Evolutionary conservation across 2,329 filamentous ascomycete species (phyloP).

Genomic region (Capronia epimyces): DNA sequence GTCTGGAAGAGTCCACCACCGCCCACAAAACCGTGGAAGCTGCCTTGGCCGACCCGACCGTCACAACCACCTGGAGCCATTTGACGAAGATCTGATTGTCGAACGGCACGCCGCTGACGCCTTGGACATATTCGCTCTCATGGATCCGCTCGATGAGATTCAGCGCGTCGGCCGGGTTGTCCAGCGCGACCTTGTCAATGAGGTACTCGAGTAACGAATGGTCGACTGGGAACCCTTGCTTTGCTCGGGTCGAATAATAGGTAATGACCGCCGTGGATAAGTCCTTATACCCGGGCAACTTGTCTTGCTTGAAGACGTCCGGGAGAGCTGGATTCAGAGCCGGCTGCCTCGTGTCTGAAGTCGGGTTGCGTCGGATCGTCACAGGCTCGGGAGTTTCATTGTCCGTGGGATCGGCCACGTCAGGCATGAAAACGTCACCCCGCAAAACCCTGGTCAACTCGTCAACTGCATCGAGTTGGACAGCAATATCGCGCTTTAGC

Average conservation of each 20-base stretch:
- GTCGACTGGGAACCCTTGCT: constrained; percentile 4
- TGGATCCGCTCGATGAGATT: constrained; percentile 17
- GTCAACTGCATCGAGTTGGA: constrained; percentile 14
- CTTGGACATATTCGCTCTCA: constrained; percentile 17
- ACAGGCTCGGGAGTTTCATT: neutral
- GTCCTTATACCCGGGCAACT: neutral
- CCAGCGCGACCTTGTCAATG: constrained; percentile 1
- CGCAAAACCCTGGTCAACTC: constrained; percentile 14
- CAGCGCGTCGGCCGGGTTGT: constrained; percentile 12
- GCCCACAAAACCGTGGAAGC: constrained; percentile 16
- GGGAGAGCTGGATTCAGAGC: neutral
- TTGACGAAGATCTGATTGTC: constrained; percentile 16
- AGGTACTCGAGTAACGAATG: constrained; percentile 17
- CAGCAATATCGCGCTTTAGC: constrained; percentile 9
- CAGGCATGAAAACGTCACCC: constrained; percentile 7
- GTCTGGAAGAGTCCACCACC: constrained; percentile 11
- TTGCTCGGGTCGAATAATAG: constrained; percentile 8
- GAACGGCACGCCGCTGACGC: constrained; percentile 9
- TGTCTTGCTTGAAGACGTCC: constrained; percentile 1
- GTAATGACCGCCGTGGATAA: constrained; percentile 5
- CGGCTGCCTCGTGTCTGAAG: neutral
- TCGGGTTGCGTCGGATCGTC: neutral
- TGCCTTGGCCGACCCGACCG: constrained; percentile 5
- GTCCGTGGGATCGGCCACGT: constrained; percentile 1
- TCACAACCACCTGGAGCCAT: constrained; percentile 20